Conservation (phyloP, 164 flowering plant species). For the Vitis amurensis region DNA sequence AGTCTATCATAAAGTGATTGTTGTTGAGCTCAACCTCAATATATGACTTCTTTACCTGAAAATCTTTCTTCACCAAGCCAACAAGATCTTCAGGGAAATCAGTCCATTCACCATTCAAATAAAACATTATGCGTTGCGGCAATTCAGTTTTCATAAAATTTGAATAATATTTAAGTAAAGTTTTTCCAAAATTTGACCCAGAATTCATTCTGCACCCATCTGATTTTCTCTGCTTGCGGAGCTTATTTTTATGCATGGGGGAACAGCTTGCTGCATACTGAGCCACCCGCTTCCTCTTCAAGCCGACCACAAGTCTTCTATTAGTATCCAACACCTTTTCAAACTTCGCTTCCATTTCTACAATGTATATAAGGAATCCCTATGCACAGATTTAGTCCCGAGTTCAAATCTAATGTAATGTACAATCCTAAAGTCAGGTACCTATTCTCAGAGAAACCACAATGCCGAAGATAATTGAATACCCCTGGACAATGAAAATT, state of each 20-base stretch:
- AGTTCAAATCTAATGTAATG: conserved; percentile 7
- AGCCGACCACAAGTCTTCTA: conserved; percentile 27
- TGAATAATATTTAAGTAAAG: conserved; percentile 48
- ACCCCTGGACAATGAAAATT: too few species aligned
- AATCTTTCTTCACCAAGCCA: conserved; percentile 43
- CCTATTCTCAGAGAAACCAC: too few species aligned
- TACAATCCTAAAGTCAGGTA: conserved; percentile 1
- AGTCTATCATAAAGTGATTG: conserved; percentile 49
- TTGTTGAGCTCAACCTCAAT: conserved; percentile 58
- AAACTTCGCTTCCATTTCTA: conserved; percentile 66
- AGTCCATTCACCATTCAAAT: conserved; percentile 67
- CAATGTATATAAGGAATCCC: conserved; percentile 34
- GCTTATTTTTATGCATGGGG: conserved; percentile 10
- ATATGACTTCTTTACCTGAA: conserved; percentile 48
- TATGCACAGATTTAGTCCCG: conserved; percentile 26
- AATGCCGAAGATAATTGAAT: too few species aligned
- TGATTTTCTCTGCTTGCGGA: conserved; percentile 48
- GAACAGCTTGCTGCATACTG: conserved; percentile 31
- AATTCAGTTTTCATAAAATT: conserved; percentile 63
- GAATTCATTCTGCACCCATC: conserved; percentile 33
- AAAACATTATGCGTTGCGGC: conserved; percentile 67
- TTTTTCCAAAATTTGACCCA: conserved; percentile 28
- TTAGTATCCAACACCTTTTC: conserved; percentile 83
- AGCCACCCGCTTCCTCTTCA: conserved; percentile 63
- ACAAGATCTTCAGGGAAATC: conserved; percentile 55